Conservation (phyloP, 805 yeast genomes). For the Kazachstania africana region DNA sequence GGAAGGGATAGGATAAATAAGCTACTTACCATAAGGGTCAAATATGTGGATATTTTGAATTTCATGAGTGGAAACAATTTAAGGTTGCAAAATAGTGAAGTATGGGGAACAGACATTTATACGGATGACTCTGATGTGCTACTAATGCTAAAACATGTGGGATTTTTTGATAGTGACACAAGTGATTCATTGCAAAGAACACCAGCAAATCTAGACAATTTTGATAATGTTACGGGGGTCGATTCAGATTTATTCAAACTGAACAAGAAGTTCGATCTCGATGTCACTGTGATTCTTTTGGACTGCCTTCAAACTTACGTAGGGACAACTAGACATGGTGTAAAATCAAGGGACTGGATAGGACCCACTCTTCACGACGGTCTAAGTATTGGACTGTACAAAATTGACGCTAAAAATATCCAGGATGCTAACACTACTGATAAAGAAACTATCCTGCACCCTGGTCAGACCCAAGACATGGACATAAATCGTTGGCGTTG, state of each 20-base stretch:
- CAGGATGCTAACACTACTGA: no score
- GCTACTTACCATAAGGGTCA: constrained; percentile 13
- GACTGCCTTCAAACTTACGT: constrained; percentile 57
- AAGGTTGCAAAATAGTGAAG: constrained; percentile 36
- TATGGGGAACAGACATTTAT: constrained; percentile 91
- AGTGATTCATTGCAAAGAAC: constrained; percentile 17
- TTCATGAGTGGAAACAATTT: constrained; percentile 14
- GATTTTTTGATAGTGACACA: constrained; percentile 37
- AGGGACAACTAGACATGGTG: constrained; percentile 56
- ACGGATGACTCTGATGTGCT: constrained; percentile 89
- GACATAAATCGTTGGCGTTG: no score
- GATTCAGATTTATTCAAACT: constrained; percentile 9
- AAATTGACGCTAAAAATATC: constrained; percentile 22
- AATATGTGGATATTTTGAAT: constrained; percentile 12
- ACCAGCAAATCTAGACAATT: constrained; percentile 31
- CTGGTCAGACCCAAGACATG: no score
- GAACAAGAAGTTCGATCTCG: constrained; percentile 20
- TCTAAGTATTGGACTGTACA: constrained; percentile 50
- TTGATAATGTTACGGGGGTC: constrained; percentile 19
- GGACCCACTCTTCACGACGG: constrained; percentile 56
- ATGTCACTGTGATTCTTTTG: constrained; percentile 34
- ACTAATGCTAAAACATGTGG: constrained; percentile 63
- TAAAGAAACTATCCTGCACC: no score
- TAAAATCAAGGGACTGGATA: constrained; percentile 68
- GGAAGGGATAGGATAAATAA: constrained; percentile 11